Conservation (phyloP, 352 stramenopile species). For the Peronosclerospora sorghi region DNA sequence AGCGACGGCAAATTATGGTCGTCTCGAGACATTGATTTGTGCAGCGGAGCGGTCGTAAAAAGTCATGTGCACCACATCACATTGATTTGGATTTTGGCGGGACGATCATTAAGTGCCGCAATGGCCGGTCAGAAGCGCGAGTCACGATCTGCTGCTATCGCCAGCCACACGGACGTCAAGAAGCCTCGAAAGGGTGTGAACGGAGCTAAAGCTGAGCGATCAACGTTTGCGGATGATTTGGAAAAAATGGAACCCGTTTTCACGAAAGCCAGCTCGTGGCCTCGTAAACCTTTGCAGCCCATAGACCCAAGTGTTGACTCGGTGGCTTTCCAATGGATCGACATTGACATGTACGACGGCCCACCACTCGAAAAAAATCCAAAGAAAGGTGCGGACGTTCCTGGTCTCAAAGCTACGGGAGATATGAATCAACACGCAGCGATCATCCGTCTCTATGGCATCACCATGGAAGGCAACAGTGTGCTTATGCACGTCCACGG, state of each 20-base stretch:
- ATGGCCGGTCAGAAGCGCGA: conserved; percentile 34
- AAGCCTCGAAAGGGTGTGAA: conserved; percentile 22
- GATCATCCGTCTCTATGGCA: conserved; percentile 95
- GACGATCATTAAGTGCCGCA: not conserved
- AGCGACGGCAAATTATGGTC: conserved; percentile 12
- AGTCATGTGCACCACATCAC: conserved; percentile 1
- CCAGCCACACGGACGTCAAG: conserved; percentile 13
- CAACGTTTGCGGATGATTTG: conserved; percentile 46
- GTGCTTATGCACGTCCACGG: conserved; percentile 96
- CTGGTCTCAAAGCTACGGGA: conserved; percentile 74
- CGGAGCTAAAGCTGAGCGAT: conserved; percentile 18
- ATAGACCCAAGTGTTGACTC: conserved; percentile 27
- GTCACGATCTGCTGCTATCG: conserved; percentile 1
- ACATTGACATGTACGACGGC: conserved; percentile 97
- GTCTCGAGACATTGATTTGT: too few relatives aligned
- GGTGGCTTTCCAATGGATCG: conserved; percentile 93
- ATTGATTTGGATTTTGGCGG: conserved; percentile 12
- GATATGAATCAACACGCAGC: conserved; percentile 85
- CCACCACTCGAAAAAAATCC: conserved; percentile 82
- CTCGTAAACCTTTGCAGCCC: conserved; percentile 28
- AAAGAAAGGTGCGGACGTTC: conserved; percentile 49
- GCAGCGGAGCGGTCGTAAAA: too few relatives aligned
- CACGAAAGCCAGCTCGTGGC: conserved; percentile 55
- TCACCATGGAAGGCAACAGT: conserved; percentile 91
- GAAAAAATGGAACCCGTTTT: conserved; percentile 48